Evolutionary conservation across 768 basidiomycete species (phyloP), one percentile per base, ranked within the genome.

Genomic region (Hypholoma sublateritium): DNA sequence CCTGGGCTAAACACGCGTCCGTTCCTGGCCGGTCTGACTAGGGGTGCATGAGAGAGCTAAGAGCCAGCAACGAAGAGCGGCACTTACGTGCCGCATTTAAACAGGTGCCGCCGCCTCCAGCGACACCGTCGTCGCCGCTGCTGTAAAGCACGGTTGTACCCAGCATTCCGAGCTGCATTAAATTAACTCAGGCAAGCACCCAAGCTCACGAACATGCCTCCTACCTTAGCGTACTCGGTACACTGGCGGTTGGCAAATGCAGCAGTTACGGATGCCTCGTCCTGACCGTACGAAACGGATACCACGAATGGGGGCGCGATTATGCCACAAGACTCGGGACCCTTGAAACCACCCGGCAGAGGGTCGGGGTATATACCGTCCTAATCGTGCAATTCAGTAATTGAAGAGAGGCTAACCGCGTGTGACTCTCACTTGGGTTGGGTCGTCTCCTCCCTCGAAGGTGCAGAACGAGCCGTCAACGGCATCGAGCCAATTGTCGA

Each of bases 401-500:
- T 5, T 32, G 28, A 32, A 32, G 28, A 48, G n/a, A 24, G 4
- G 4, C 3, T 1, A 9, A 5, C 1, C 9, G 28, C 16, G 21
- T 36, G 13, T 37, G 14, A 19, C 2, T 5, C 39, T 35, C 68
- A 79, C 59, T 67, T 70, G 62, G 5, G 37, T 57, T 13, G 72
- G 73, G 64, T 78, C 77, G 49, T 78, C 76, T 17, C 77, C 79
- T 17, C 78, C 79, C 55, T 77, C 73, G 52, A 76, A 79, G 0
- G 71, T 74, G 56, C 79, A 80, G 67, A 73, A 80, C 0, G 72
- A 64, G 1, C 66, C 74, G 55, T 80, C 78, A 9, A 80, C 73
- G 28, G 78, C 79, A 53, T 80, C 78, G 14, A 77, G 70, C 64
- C 77, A 74, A 64, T 79, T 80, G 60, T 80, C 75, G 53, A 79